Evolutionary conservation across 2,329 filamentous ascomycete genomes (phyloP), one percentile per base, ranked within the genome.

Genomic region (Pseudogymnoascus sp.): DNA sequence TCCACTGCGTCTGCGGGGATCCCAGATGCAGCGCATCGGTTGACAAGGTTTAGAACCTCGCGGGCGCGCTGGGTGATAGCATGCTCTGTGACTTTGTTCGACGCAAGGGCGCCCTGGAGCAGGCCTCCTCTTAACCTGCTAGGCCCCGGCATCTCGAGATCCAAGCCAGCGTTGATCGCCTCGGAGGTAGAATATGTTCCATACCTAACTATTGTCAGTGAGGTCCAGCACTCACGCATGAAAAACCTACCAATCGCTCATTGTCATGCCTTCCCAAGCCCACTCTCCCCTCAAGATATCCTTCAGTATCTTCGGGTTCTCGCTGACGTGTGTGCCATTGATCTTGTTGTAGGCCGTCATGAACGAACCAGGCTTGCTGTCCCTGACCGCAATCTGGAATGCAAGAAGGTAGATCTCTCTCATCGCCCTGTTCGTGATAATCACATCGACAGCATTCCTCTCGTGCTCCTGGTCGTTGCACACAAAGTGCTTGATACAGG

Each of bases 271-370:
- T 2, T 81, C 75, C 77, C 81, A 86, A 0, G 78, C 80, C 83
- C 83, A 86, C 71, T 86, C 83, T 61, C 77, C 75, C 11, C 83
- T 77, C 29, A 86, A 73, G 64, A 86, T 76, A 5, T 76, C 75
- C 5, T 81, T 77, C 2, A 85, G 73, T 16, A 84, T 73, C 66
- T 79, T 77, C 37, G 73, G 70, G 68, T 80, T 83, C 72, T 85
- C 82, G 65, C 80, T 82, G 69, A 80, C 83, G 69, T 80, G 80
- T 8, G 75, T 77, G 40, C 83, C 83, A 67, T 86, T 85, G 64
- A 86, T 77, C 54, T 82, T 82, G 64, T 84, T 85, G 69, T 85
- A 86, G 12, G 77, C 79, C 6, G 82, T 84, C 83, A 86, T 86
- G 67, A 86, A 78, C 14, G 81, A 79, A 3, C 76, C 80, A 0